Evolutionary conservation across 352 stramenopile species (phyloP).

Genomic region (Pythium chondricola): DNA sequence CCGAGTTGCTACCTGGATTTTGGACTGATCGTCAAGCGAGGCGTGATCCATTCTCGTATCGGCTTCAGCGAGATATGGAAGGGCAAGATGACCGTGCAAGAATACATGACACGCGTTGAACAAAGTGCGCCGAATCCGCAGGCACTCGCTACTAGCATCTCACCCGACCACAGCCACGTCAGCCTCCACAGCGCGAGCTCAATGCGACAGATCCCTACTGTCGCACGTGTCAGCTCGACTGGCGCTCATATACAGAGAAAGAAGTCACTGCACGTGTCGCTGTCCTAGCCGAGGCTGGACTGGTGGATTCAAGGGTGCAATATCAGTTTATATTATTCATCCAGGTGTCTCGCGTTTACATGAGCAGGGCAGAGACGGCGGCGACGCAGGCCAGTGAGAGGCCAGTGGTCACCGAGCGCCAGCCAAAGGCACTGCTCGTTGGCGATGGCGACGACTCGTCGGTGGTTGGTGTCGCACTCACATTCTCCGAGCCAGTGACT

Average conservation of each 20-base stretch:
- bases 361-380: not conserved
- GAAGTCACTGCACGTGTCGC: no score
- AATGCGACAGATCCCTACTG: no score
- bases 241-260: no score
- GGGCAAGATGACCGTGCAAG: slow-evolving; percentile 13
- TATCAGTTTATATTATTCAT: no score
- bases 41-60: slow-evolving; percentile 17
- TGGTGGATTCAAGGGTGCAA: no score
- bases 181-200: no score
- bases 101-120: slow-evolving; percentile 17
- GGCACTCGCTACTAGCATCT: no score
- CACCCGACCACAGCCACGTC: no score
- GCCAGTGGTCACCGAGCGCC: not conserved
- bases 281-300: no score
- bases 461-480: not conserved
- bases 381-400: not conserved
- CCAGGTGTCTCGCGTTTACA: no score
- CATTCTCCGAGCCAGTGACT: slow-evolving; percentile 22
- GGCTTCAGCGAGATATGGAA: slow-evolving; percentile 12
- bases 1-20: slow-evolving; percentile 38
- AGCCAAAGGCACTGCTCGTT: not conserved
- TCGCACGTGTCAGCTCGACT: no score
- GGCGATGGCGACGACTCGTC: not conserved
- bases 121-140: no score
- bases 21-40: slow-evolving; percentile 29